phyloP scores from a whole-genome alignment of 176 grass and related monocot genomes.

The Zizania latifolia region DNA sequence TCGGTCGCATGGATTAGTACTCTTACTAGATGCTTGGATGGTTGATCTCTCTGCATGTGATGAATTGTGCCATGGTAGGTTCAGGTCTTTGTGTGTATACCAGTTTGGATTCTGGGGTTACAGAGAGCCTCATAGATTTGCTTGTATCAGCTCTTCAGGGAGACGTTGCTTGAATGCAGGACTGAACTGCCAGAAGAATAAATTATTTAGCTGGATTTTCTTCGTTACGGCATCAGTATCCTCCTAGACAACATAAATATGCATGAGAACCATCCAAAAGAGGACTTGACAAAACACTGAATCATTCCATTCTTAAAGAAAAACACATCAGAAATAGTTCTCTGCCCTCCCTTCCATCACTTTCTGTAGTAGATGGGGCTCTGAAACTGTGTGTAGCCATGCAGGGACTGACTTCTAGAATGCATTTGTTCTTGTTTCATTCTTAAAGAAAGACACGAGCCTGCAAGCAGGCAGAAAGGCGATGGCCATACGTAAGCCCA shows the following conservation, averaged over 20 bases:
- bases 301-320: not conserved
- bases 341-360: not conserved
- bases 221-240: not conserved
- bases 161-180: not conserved
- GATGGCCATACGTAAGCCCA: no score
- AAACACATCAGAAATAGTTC: not conserved
- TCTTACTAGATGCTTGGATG: not conserved
- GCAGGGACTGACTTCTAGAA: no score
- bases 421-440: no score
- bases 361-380: no score
- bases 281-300: not conserved
- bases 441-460: no score
- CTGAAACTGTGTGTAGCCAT: no score
- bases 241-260: not conserved
- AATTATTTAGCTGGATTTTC: not conserved
- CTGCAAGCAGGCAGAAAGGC: no score
- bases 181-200: not conserved
- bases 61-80: not conserved
- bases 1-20: not conserved
- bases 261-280: not conserved
- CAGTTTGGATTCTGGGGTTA: not conserved
- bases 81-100: slow-evolving; percentile 26
- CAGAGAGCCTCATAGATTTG: slow-evolving; percentile 5
- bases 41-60: not conserved
- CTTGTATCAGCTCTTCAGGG: slow-evolving; percentile 9